Evolutionary conservation across 163 green algal genomes (phyloP).

Genomic region (Chloroidium sp.): DNA sequence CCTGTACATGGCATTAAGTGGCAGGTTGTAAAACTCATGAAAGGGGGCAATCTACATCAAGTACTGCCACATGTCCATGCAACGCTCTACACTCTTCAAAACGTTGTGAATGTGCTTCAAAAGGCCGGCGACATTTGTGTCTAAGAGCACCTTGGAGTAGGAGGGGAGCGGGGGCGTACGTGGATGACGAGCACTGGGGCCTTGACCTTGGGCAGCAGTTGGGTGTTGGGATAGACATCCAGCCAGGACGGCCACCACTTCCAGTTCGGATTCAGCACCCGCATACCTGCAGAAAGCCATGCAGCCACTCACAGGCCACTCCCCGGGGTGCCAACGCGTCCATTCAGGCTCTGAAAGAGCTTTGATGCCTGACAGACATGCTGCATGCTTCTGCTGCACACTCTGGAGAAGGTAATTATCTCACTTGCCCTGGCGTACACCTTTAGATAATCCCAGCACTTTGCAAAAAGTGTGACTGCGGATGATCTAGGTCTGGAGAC

Average conservation of each 20-base stretch:
- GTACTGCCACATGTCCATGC: background rate
- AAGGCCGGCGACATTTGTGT: background rate
- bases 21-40: background rate
- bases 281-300: constrained; percentile 47
- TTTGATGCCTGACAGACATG: too few relatives aligned
- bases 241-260: constrained; percentile 57
- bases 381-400: too few relatives aligned
- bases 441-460: too few relatives aligned
- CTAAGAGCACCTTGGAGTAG: background rate
- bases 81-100: background rate
- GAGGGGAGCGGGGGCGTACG: constrained; percentile 26
- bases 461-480: too few relatives aligned
- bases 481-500: too few relatives aligned
- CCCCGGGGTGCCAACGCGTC: too few relatives aligned
- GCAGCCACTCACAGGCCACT: too few relatives aligned
- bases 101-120: background rate
- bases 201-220: constrained; percentile 53
- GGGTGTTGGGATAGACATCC: constrained; percentile 81
- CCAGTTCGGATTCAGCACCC: constrained; percentile 66
- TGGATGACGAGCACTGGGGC: constrained; percentile 63
- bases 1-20: background rate
- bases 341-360: too few relatives aligned
- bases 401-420: too few relatives aligned
- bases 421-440: too few relatives aligned
- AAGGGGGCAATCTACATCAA: background rate